phyloP scores from a whole-genome alignment of 2,329 filamentous ascomycete genomes.

The Ceratocystis diversiconidia region DNA sequence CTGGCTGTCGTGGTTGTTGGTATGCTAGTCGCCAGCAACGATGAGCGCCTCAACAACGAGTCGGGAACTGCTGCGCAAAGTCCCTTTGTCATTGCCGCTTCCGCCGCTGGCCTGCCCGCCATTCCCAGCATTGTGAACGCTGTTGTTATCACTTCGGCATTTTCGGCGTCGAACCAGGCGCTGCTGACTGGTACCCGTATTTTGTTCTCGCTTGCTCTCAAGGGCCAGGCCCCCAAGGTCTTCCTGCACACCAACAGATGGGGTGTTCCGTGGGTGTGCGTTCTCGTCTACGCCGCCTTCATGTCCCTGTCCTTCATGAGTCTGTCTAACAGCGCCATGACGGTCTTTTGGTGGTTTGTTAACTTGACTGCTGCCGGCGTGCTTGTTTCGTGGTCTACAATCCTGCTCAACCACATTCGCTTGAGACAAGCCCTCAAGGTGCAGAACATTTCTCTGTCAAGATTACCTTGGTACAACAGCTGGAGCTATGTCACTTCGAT shows the following conservation, averaged over 20 bases:
- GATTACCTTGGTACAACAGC: slow-evolving; percentile 47
- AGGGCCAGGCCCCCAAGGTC: slow-evolving; percentile 30
- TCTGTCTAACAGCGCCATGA: slow-evolving; percentile 30
- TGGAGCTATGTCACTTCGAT: slow-evolving; percentile 49
- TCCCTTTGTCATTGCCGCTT: slow-evolving; percentile 60
- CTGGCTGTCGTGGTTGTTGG: slow-evolving; percentile 58
- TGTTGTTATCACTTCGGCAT: slow-evolving; percentile 52
- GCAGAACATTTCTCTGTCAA: slow-evolving; percentile 36
- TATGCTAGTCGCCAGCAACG: slow-evolving; percentile 45
- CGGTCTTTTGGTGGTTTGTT: slow-evolving; percentile 49
- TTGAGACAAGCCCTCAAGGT: slow-evolving; percentile 38
- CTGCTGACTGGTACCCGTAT: slow-evolving; percentile 46
- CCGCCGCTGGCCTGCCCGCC: slow-evolving; percentile 49
- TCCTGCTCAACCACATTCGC: slow-evolving; percentile 38
- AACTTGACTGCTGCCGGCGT: slow-evolving; percentile 39
- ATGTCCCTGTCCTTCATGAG: slow-evolving; percentile 44
- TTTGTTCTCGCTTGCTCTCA: slow-evolving; percentile 28
- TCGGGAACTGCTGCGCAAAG: slow-evolving; percentile 35
- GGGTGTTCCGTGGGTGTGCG: slow-evolving; percentile 29
- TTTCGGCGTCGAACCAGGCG: slow-evolving; percentile 45
- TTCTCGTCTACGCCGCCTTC: slow-evolving; percentile 39
- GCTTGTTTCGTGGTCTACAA: slow-evolving; percentile 35
- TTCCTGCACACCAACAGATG: slow-evolving; percentile 25
- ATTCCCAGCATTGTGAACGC: slow-evolving; percentile 64
- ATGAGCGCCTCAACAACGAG: slow-evolving; percentile 25